Evolutionary conservation across 2,329 filamentous ascomycete species (phyloP).

Genomic region (Beauveria asiatica): DNA sequence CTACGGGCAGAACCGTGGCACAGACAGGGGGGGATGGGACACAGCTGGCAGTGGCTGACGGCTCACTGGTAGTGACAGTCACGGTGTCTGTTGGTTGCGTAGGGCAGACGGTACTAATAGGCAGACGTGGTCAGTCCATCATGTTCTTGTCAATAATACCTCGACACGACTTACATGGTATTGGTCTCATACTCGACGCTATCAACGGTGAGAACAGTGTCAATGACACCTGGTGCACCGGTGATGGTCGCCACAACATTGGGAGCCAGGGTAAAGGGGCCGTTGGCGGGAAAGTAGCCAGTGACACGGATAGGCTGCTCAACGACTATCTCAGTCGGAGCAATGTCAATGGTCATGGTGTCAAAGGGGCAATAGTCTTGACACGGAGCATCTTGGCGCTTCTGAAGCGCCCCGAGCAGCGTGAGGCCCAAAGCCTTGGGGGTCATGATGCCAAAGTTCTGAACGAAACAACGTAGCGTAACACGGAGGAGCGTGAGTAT

Average conservation of each 20-base stretch:
- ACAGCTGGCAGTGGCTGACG: neutral
- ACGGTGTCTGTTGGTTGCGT: neutral
- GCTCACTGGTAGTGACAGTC: neutral
- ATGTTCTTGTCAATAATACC: neutral
- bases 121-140: neutral
- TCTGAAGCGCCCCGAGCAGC: neutral
- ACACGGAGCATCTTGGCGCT: neutral
- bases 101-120: neutral
- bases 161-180: neutral
- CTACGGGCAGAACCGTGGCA: neutral
- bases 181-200: neutral
- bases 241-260: neutral
- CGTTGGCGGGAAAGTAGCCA: conserved; percentile 5
- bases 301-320: neutral
- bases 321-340: neutral
- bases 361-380: neutral
- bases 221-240: conserved; percentile 2
- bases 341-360: neutral
- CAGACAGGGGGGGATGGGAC: neutral
- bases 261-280: neutral
- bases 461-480: neutral
- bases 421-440: conserved; percentile 1
- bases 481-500: neutral
- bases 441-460: neutral
- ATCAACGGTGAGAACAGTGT: conserved; percentile 2